A percentile compares a stretch with the other conserved stretches of the same genome.
These are phyloP conservation scores for Tilletia caries DNA, from an alignment of 1,284 basidiomycete species.

Conservation along the genomic window DNA sequence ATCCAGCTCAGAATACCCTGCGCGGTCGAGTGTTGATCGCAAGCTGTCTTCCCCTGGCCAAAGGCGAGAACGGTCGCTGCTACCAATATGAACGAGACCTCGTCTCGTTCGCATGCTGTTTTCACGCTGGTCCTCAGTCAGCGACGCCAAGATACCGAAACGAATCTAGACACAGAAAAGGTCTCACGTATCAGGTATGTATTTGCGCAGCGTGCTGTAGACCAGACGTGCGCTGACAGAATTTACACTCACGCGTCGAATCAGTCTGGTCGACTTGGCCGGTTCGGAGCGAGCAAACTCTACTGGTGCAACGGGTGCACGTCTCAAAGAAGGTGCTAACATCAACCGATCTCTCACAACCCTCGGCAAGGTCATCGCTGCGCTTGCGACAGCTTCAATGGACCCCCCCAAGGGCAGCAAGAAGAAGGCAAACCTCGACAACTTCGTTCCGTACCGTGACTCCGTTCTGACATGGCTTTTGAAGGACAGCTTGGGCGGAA, in stretches of 20 bases:
- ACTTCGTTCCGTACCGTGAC: constrained; percentile 48
- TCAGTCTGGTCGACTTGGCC: constrained; percentile 46
- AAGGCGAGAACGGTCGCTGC: constrained; percentile 47
- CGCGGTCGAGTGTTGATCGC: too few species aligned
- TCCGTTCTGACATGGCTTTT: constrained; percentile 56
- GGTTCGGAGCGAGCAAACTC: constrained; percentile 51
- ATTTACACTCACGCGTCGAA: too few species aligned
- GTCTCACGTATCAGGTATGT: constrained; percentile 39
- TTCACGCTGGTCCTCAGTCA: constrained; percentile 47
- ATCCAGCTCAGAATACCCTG: background rate
- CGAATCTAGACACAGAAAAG: constrained; percentile 46
- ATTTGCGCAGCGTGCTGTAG: background rate
- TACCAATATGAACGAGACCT: constrained; percentile 51
- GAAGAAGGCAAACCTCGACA: constrained; percentile 38
- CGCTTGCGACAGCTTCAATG: constrained; percentile 37
- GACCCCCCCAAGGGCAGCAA: constrained; percentile 34
- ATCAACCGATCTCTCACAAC: constrained; percentile 46
- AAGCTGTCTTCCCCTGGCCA: too few species aligned
- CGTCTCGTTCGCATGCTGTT: constrained; percentile 47
- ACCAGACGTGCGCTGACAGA: background rate
- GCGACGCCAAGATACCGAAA: constrained; percentile 33
- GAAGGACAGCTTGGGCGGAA: constrained; percentile 50
- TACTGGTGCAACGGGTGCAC: constrained; percentile 49
- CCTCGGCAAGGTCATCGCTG: constrained; percentile 46
- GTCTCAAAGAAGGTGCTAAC: constrained; percentile 53